Base-by-base conservation (phyloP, 2,329 filamentous ascomycete species). In the Colletotrichum sp. region DNA sequence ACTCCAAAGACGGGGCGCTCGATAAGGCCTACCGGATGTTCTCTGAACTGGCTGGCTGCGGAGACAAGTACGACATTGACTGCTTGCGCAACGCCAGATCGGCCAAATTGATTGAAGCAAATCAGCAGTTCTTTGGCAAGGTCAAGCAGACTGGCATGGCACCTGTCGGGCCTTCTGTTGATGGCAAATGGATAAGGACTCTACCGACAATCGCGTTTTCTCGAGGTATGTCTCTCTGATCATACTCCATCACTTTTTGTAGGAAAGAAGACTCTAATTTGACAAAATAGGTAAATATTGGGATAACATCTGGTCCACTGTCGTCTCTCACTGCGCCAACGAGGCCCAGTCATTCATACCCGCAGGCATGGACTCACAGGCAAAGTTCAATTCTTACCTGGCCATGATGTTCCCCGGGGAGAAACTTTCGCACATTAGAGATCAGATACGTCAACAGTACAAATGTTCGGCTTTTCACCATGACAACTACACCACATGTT, bases 1-100 rank as follows among this genome's bases (percentile, higher is more conserved):
- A 66, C 39, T 66, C 39, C 74, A 80, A 82, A 18, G 78, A 77
- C 5, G 83, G 81, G 8, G 75, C 68, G 4, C 78, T 83, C 30
- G 81, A 85, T 39, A 72, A 76, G 13, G 80, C 77, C 5, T 85
- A 84, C 74, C 79, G 82, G 16, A 78, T 78, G 18, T 86, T 86
- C 71, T 81, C 81, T 13, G 65, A 77, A 2, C 78, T 84, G 6
- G 81, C 83, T 18, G 83, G 83, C 9, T 84, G 83, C 66, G 36
- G 77, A 6, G 80, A 78, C 9, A 75, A 81, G 34, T 66, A 66
- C 64, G 80, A 81, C 0, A 60, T 84, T 1, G 71, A 80, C 7
- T 83, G 83, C 34, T 80, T 84, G 18, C 80, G 84, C 7, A 66
- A 72, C 12, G 78, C 80, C 6, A 77, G 80, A 30, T 69, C 78